Evolutionary conservation across 495 filamentous ascomycete genomes (phyloP).

Genomic region (Letharia lupina): DNA sequence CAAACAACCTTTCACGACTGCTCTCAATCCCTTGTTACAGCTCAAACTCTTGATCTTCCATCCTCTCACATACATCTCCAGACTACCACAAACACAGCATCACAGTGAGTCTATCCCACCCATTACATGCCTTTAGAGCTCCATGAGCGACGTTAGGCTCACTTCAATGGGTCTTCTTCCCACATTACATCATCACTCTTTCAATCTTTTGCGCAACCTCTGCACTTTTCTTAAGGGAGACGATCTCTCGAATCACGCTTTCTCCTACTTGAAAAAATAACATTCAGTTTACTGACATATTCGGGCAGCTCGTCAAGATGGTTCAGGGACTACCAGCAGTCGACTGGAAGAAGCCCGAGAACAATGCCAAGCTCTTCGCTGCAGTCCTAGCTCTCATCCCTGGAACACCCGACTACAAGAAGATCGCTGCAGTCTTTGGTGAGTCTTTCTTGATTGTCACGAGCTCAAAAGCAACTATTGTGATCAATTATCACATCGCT

Average conservation of each 20-base stretch:
- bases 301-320: conserved; percentile 6
- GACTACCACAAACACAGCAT: background rate
- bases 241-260: background rate
- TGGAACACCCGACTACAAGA: background rate
- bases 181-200: background rate
- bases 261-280: background rate
- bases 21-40: background rate
- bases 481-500: too few relatives aligned
- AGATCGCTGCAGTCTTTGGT: conserved; percentile 14
- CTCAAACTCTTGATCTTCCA: background rate
- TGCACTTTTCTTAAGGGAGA: background rate
- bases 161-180: background rate
- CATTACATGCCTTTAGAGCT: background rate
- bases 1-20: background rate
- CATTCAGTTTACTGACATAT: background rate
- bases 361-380: conserved; percentile 15
- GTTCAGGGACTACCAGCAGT: conserved; percentile 11
- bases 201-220: background rate
- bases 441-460: background rate
- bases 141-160: background rate
- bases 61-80: background rate
- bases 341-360: conserved; percentile 13
- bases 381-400: background rate
- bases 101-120: background rate
- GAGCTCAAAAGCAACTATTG: background rate